Evolutionary conservation across 2,329 filamentous ascomycete genomes (phyloP).

Genomic region (Diaporthe humulicola): DNA sequence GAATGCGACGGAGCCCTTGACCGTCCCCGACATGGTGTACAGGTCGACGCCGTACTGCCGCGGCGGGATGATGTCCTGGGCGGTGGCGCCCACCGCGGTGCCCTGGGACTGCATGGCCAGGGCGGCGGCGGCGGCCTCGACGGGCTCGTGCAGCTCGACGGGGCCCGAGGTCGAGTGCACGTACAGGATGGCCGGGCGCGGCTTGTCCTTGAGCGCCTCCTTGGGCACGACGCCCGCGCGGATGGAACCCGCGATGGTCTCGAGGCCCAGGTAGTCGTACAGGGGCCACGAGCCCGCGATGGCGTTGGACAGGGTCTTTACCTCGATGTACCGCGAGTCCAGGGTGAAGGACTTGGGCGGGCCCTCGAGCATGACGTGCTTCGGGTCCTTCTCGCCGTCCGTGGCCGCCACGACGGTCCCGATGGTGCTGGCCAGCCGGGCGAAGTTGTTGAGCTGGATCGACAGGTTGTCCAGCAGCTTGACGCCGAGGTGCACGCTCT

Average conservation of each 20-base stretch:
- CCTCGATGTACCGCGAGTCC: slow-evolving; percentile 56
- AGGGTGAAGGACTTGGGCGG: slow-evolving; percentile 55
- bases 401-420: slow-evolving; percentile 56
- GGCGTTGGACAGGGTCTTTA: slow-evolving; percentile 57
- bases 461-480: slow-evolving; percentile 56
- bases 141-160: slow-evolving; percentile 57
- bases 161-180: slow-evolving; percentile 59
- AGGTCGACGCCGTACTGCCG: slow-evolving; percentile 62
- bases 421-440: slow-evolving; percentile 52
- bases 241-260: slow-evolving; percentile 59
- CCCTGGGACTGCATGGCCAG: slow-evolving; percentile 13
- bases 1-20: slow-evolving; percentile 57
- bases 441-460: slow-evolving; percentile 47
- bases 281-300: slow-evolving; percentile 65
- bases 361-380: slow-evolving; percentile 44
- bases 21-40: slow-evolving; percentile 58
- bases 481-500: slow-evolving; percentile 55
- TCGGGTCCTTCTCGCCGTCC: slow-evolving; percentile 43
- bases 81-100: not conserved
- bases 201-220: slow-evolving; percentile 49
- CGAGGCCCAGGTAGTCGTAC: slow-evolving; percentile 61
- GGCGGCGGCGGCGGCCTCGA: slow-evolving; percentile 45
- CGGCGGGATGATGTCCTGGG: slow-evolving; percentile 51
- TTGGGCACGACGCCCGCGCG: slow-evolving; percentile 56
- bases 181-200: slow-evolving; percentile 56